phyloP scores from a whole-genome alignment of 2,329 filamentous ascomycete genomes.

The Fusarium sacchari region DNA sequence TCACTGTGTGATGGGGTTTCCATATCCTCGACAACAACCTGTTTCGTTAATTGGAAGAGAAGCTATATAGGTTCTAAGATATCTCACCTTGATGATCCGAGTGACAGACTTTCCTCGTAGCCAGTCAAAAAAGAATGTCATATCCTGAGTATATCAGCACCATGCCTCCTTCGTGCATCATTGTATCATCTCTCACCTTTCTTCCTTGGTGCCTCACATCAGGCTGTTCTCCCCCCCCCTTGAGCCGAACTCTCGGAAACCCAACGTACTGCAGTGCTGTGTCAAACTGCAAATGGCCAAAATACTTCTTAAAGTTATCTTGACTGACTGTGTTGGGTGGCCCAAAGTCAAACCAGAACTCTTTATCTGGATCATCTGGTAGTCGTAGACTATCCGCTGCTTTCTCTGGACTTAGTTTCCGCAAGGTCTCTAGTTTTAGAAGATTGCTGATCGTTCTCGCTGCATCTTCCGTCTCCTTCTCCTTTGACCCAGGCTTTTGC shows the following conservation, averaged over 20 bases:
- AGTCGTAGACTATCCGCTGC: background rate
- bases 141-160: background rate
- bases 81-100: conserved; percentile 6
- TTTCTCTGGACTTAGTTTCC: background rate
- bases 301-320: background rate
- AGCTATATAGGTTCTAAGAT: fast-evolving
- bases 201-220: background rate
- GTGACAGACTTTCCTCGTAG: background rate
- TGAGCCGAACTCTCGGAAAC: conserved; percentile 3
- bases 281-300: conserved; percentile 11
- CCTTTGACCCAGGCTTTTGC: background rate
- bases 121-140: conserved; percentile 19
- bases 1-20: conserved; percentile 20
- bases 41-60: background rate
- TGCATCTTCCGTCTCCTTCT: background rate
- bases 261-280: conserved; percentile 5
- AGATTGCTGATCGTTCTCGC: background rate
- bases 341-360: background rate
- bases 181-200: background rate
- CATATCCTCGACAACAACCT: conserved; percentile 19
- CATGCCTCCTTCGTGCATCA: no score
- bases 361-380: background rate
- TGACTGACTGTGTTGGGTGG: background rate
- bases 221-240: background rate
- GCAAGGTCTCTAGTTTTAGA: background rate